phyloP scores from a whole-genome alignment of 202 grass and related monocot genomes.

The Cymbopogon flexuosus region DNA sequence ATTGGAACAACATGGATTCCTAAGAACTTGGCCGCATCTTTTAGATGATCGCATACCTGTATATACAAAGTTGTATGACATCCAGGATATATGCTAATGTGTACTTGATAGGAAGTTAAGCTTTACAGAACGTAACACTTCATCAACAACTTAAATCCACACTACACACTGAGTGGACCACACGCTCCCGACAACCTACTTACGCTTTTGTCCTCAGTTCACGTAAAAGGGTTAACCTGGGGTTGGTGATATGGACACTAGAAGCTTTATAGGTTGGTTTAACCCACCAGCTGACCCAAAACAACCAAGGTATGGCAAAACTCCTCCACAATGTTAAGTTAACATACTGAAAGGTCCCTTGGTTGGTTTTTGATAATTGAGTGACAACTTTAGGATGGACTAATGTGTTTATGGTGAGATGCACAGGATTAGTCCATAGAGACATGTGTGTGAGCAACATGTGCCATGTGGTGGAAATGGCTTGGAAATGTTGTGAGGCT shows the following conservation, averaged over 20 bases:
- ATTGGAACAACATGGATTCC: conserved; percentile 75
- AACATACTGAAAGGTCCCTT: too few species aligned
- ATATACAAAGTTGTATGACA: conserved; percentile 20
- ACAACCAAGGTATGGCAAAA: not conserved
- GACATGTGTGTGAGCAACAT: too few species aligned
- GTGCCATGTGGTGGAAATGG: too few species aligned
- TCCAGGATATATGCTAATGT: not conserved
- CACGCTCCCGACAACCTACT: not conserved
- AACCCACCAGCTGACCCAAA: not conserved
- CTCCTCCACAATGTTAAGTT: not conserved
- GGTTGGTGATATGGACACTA: not conserved
- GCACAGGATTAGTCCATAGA: too few species aligned
- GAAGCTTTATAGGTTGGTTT: not conserved
- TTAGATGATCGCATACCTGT: conserved; percentile 95
- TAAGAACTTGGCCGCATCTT: conserved; percentile 64
- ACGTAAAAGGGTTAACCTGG: not conserved
- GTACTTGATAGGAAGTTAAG: not conserved
- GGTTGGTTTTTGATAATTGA: too few species aligned
- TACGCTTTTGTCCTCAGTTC: not conserved
- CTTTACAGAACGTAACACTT: not conserved
- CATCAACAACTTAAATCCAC: not conserved
- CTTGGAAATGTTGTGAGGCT: too few species aligned
- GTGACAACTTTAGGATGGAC: too few species aligned
- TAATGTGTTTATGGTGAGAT: too few species aligned
- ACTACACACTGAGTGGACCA: not conserved